Percentiles rank a stretch among this genome's conserved stretches.
Conservation (phyloP, 768 basidiomycete genomes). For the Tulasnella sp. region DNA sequence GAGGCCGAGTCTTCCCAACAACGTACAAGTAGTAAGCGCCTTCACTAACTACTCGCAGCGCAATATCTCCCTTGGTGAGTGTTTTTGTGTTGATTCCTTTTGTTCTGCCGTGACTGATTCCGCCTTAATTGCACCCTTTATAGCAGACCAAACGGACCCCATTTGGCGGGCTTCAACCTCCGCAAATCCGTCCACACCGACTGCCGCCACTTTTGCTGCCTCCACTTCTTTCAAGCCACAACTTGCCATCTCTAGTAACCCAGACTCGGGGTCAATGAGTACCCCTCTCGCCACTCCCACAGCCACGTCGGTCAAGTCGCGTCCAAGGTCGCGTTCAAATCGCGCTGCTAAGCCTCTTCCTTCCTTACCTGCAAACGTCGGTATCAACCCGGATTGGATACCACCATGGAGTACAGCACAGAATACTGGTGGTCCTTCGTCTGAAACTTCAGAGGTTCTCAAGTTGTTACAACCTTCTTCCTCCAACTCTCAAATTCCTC, state of each 20-base stretch:
- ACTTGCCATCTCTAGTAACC: background rate
- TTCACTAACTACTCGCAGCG: no score
- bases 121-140: background rate
- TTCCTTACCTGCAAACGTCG: background rate
- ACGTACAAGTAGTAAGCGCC: slow-evolving; percentile 22
- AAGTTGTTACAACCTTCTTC: background rate
- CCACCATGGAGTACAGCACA: slow-evolving; percentile 8
- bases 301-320: background rate
- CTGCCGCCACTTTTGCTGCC: slow-evolving; percentile 1
- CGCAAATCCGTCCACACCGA: slow-evolving; percentile 9
- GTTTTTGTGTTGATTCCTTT: background rate
- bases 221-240: background rate
- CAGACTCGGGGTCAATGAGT: background rate
- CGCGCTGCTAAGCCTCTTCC: slow-evolving; percentile 11
- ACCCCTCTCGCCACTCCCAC: background rate
- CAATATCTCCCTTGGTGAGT: no score
- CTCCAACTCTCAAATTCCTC: background rate
- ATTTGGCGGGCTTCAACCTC: background rate
- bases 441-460: background rate
- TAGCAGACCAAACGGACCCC: background rate
- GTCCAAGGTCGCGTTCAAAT: slow-evolving; percentile 10
- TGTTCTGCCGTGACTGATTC: background rate
- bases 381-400: slow-evolving; percentile 4
- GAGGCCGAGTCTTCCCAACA: slow-evolving; percentile 32
- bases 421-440: background rate